phyloP scores from a whole-genome alignment of 179 eudicot genomes.

The Vitellaria paradoxa region DNA sequence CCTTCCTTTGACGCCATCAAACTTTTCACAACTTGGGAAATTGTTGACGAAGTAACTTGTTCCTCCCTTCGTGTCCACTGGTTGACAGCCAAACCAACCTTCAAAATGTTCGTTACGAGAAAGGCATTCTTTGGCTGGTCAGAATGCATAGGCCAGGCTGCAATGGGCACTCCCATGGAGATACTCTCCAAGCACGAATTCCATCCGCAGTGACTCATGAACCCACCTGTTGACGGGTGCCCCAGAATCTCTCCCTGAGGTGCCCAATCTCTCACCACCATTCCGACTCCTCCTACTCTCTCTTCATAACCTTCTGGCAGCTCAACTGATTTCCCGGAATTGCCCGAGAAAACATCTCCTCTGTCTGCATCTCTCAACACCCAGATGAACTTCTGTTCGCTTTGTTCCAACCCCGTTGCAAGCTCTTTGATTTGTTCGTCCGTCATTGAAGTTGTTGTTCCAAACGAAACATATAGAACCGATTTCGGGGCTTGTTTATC shows the following conservation, averaged over 20 bases:
- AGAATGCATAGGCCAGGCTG: constrained; percentile 76
- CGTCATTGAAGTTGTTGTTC: constrained; percentile 18
- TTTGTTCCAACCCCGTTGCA: constrained; percentile 27
- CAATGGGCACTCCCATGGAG: constrained; percentile 64
- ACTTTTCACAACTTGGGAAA: not conserved
- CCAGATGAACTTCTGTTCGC: constrained; percentile 31
- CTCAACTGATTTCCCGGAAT: constrained; percentile 21
- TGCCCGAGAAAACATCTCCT: constrained; percentile 17
- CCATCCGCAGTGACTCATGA: constrained; percentile 85
- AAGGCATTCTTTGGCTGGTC: constrained; percentile 61
- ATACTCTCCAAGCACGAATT: constrained; percentile 71
- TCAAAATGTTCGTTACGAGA: constrained; percentile 35
- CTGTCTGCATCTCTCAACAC: constrained; percentile 33
- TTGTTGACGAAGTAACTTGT: too few relatives aligned
- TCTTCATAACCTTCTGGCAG: constrained; percentile 57
- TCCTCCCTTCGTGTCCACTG: constrained; percentile 26
- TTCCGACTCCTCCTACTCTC: constrained; percentile 40
- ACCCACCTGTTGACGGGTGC: constrained; percentile 58
- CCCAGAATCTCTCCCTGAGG: constrained; percentile 69
- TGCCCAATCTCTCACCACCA: constrained; percentile 59
- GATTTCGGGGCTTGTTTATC: constrained; percentile 26
- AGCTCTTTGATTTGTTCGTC: constrained; percentile 27
- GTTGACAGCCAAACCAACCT: constrained; percentile 33
- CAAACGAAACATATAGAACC: constrained; percentile 29
- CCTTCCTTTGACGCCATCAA: constrained; percentile 60